Evolutionary conservation across 305 asterid genomes (phyloP).

Genomic region (Nicotiana rustica): DNA sequence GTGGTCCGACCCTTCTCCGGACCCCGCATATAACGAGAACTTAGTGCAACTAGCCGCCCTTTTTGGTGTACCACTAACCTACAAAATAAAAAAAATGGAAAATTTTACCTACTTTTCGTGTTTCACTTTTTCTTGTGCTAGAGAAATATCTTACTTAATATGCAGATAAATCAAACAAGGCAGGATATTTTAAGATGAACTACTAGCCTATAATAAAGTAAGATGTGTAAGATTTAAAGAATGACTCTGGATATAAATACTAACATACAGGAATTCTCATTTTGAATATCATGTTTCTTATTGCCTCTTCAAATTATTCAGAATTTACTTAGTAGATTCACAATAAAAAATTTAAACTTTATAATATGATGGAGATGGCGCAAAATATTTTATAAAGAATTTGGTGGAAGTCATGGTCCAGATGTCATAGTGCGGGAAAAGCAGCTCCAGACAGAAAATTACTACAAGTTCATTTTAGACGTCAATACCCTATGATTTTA

Average conservation of each 20-base stretch:
- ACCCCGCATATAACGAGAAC: no score
- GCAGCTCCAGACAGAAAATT: neutral
- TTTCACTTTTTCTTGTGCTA: neutral
- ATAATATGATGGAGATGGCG: neutral
- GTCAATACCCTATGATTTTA: neutral
- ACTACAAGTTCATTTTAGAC: neutral
- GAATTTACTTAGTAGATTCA: neutral
- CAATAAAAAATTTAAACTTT: neutral
- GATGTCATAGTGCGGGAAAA: neutral
- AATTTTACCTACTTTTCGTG: neutral
- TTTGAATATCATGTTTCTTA: neutral
- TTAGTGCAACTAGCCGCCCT: no score
- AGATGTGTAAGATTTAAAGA: neutral
- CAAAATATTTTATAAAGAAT: neutral
- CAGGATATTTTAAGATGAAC: neutral
- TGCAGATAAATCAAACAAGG: neutral
- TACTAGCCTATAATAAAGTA: neutral
- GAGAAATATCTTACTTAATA: neutral
- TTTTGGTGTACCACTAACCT: no score
- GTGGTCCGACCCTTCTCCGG: no score
- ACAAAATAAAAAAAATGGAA: neutral
- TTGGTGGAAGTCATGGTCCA: conserved; percentile 2
- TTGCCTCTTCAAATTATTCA: neutral
- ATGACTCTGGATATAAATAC: neutral
- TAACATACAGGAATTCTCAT: neutral